phyloP scores from a whole-genome alignment of 1,284 basidiomycete species.

The Inonotus hispidus region DNA sequence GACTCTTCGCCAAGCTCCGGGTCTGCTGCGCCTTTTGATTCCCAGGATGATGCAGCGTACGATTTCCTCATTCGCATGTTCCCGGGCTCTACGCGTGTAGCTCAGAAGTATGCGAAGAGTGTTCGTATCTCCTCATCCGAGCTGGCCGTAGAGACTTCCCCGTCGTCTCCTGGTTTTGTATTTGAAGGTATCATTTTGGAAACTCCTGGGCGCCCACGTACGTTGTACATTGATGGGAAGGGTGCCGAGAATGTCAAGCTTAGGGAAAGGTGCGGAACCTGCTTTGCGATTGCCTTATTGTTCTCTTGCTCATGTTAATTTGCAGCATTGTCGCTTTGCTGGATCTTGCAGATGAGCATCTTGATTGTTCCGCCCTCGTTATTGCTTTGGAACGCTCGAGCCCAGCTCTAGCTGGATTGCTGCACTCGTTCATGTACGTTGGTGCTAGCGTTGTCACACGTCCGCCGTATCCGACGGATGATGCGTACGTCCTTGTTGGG shows the following conservation, averaged over 20 bases:
- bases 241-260: slow-evolving; percentile 69
- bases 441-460: slow-evolving; percentile 73
- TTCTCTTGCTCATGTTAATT: slow-evolving; percentile 1
- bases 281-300: not conserved
- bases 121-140: slow-evolving; percentile 66
- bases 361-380: slow-evolving; percentile 70
- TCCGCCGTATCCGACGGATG: slow-evolving; percentile 59
- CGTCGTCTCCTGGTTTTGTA: slow-evolving; percentile 26
- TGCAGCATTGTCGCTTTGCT: slow-evolving; percentile 73
- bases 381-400: slow-evolving; percentile 65
- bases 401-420: slow-evolving; percentile 50
- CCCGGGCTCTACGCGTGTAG: slow-evolving; percentile 53
- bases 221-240: slow-evolving; percentile 77
- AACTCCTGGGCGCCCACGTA: slow-evolving; percentile 62
- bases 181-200: slow-evolving; percentile 76
- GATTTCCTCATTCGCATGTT: slow-evolving; percentile 74
- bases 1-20: slow-evolving; percentile 31
- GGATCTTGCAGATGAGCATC: slow-evolving; percentile 74
- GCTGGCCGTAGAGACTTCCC: slow-evolving; percentile 35
- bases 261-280: slow-evolving; percentile 60
- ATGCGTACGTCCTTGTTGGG: slow-evolving; percentile 71
- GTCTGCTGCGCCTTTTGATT: slow-evolving; percentile 20
- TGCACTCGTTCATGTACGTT: slow-evolving; percentile 81
- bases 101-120: slow-evolving; percentile 63
- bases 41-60: slow-evolving; percentile 39